A percentile compares a stretch with the other conserved stretches of the same genome.
These are phyloP conservation scores for Liriodendron chinense DNA, from an alignment of 164 flowering plant species.

Conservation along the genomic window DNA sequence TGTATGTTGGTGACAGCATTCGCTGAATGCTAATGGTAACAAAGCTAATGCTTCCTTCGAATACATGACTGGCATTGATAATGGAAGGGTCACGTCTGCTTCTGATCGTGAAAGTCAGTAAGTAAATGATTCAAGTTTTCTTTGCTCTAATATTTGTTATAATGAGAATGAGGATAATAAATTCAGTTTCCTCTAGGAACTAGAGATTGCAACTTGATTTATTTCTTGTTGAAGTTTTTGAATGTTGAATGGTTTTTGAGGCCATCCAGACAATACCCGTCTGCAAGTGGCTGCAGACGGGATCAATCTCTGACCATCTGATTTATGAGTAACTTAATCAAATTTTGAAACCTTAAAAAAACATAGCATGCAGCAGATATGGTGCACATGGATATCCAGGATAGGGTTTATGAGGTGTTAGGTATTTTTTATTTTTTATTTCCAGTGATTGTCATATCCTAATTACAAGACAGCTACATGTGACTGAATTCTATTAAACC, in stretches of 20 bases:
- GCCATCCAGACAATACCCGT: neutral
- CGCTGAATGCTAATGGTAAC: conserved; percentile 61
- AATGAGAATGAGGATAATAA: no score
- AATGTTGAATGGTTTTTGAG: neutral
- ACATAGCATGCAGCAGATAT: neutral
- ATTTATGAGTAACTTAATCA: neutral
- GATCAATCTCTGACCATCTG: neutral
- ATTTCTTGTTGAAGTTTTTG: neutral
- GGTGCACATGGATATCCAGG: neutral
- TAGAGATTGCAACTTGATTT: neutral
- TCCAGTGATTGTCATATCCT: neutral
- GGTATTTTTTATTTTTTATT: neutral
- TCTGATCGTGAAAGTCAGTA: conserved; percentile 98
- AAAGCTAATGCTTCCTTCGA: conserved; percentile 73
- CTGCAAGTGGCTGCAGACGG: neutral
- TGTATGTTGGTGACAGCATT: conserved; percentile 69
- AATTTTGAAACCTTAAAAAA: neutral
- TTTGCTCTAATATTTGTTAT: neutral
- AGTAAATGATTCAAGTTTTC: conserved; percentile 32
- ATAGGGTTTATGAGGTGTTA: neutral
- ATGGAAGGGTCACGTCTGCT: conserved; percentile 75
- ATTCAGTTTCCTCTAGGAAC: neutral
- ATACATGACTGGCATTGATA: conserved; percentile 75
- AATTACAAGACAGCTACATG: neutral
- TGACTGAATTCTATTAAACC: neutral